Conservation (phyloP, 2,329 filamentous ascomycete genomes). For the Hypomyces rosellus region DNA sequence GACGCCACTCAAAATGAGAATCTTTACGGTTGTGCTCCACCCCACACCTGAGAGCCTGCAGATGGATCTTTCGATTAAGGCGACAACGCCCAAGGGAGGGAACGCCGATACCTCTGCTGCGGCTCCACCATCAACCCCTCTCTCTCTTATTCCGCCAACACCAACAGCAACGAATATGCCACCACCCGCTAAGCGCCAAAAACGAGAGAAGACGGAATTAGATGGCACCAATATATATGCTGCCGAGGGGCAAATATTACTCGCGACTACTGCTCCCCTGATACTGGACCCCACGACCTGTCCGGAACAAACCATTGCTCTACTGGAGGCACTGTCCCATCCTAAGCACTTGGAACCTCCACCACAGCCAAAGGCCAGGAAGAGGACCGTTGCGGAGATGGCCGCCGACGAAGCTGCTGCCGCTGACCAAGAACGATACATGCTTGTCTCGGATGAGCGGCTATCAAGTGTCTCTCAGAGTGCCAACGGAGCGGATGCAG, state of each 20-base stretch:
- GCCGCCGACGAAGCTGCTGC: conserved; percentile 90
- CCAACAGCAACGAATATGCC: conserved; percentile 54
- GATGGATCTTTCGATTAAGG: conserved; percentile 69
- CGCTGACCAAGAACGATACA: conserved; percentile 82
- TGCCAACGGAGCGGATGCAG: conserved; percentile 56
- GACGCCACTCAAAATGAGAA: conserved; percentile 47
- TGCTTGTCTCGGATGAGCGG: conserved; percentile 87
- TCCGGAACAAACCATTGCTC: conserved; percentile 60
- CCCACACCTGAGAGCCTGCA: conserved; percentile 73
- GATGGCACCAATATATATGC: conserved; percentile 66
- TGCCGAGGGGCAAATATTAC: conserved; percentile 69
- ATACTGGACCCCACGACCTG: conserved; percentile 70
- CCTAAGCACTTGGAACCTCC: conserved; percentile 70
- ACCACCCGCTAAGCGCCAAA: conserved; percentile 59
- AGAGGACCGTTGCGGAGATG: conserved; percentile 90
- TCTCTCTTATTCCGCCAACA: conserved; percentile 53
- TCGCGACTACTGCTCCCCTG: conserved; percentile 67
- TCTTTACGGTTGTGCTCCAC: conserved; percentile 75
- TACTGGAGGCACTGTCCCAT: conserved; percentile 67
- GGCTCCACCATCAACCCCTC: conserved; percentile 62
- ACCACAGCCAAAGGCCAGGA: conserved; percentile 80
- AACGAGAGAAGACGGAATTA: conserved; percentile 66
- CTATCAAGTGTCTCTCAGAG: conserved; percentile 56
- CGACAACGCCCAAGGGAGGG: conserved; percentile 56
- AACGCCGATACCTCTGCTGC: conserved; percentile 33